Evolutionary conservation across 768 basidiomycete species (phyloP), one percentile per base, ranked within the genome.

Genomic region (Xerocomus spinulosus): DNA sequence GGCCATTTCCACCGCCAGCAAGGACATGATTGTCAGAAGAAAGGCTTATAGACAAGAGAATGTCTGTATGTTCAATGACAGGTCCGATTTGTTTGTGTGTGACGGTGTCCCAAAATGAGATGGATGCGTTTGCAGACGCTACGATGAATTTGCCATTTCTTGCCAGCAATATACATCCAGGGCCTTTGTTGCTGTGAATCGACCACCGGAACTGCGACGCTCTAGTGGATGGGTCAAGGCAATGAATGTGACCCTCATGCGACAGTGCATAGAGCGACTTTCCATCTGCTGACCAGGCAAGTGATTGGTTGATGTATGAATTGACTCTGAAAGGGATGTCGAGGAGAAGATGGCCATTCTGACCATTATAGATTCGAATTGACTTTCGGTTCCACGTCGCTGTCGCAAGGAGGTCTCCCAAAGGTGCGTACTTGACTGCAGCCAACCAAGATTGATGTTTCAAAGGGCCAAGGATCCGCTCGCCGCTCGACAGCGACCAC

Each of bases 281-380:
- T 40, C 35, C 40, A 5, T 51, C 35, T 21, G n/a, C 7, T 2
- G 20, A 14, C 52, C 52, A 53, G 2, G 25, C 49, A 12, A 52
- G 7, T 14, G 30, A 32, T 7, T 7, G n/a, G n/a, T 17, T 4
- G n/a, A 17, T 17, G 33, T 2, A 4, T 15, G 33, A 15, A 34
- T n/a, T n/a, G n/a, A n/a, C n/a, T n/a, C 33, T 34, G 15, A n/a
- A 15, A 6, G 14, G 14, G 34, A 10, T 21, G 36, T 37, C 36
- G 36, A 37, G 20, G 20, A 40, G 24, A 25, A n/a, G 38, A 25
- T 9, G 15, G 38, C 23, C 38, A 39, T 25, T 26, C 24, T 39
- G 38, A 36, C 47, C 36, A 23, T 33, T 24, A n/a, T 47, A 41
- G 13, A 47, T 28, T 15, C 39, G 23, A 20, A 47, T 5, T 6